Percentiles rank a stretch among this genome's conserved stretches.
Evolutionary conservation across 306 rosid species (phyloP).

Genomic region (Malus asiatica): DNA sequence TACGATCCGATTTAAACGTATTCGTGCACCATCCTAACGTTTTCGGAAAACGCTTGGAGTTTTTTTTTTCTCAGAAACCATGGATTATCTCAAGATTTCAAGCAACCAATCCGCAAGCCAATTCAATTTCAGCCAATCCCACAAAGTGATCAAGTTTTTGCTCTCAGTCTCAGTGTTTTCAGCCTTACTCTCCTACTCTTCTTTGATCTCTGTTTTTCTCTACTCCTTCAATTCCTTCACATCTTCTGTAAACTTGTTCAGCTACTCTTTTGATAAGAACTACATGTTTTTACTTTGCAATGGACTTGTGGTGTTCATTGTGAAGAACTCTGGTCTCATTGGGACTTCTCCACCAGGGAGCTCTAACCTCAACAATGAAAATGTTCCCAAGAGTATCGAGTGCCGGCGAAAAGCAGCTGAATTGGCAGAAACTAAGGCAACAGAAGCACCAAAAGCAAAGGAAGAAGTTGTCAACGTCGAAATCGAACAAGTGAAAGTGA

Average conservation of each 20-base stretch:
- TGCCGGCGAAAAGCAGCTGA: neutral
- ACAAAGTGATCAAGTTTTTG: conserved; percentile 27
- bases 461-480: conserved; percentile 1
- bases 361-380: neutral
- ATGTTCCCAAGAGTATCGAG: neutral
- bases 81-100: conserved; percentile 6
- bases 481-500: neutral
- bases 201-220: conserved; percentile 21
- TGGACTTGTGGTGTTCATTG: conserved; percentile 43
- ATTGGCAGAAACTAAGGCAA: neutral
- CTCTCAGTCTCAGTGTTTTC: conserved; percentile 31
- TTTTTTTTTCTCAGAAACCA: neutral
- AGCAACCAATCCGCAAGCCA: neutral
- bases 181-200: conserved; percentile 15
- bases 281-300: conserved; percentile 64
- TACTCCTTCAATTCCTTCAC: conserved; percentile 14
- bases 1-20: neutral
- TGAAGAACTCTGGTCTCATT: conserved; percentile 34
- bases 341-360: conserved; percentile 13
- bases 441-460: neutral
- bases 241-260: conserved; percentile 21
- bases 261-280: conserved; percentile 34
- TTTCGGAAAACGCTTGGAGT: neutral
- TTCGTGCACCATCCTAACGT: neutral
- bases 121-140: neutral